These are phyloP conservation scores for Eucalyptus microcorys DNA, from an alignment of 345 rosid species.

Conservation along the genomic window DNA sequence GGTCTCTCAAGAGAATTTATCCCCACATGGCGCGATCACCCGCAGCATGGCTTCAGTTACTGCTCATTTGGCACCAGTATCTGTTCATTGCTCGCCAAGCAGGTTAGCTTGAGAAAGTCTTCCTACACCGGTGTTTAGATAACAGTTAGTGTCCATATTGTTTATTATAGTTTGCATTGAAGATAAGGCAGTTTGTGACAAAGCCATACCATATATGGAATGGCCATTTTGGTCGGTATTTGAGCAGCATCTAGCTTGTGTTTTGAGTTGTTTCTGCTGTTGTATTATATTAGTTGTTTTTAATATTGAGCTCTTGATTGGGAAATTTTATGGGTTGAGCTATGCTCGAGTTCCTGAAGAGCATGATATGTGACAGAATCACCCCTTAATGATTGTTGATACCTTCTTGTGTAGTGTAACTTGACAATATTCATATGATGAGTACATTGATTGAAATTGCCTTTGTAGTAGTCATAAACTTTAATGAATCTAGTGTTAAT, in stretches of 20 bases:
- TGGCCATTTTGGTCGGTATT: not conserved
- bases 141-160: not conserved
- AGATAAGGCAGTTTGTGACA: not conserved
- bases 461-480: not conserved
- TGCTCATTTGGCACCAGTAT: slow-evolving; percentile 22
- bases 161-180: not conserved
- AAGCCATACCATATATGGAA: not conserved
- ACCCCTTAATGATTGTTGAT: not conserved
- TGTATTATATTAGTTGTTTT: not conserved
- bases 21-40: slow-evolving; percentile 15
- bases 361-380: not conserved
- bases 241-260: not conserved
- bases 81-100: slow-evolving; percentile 41
- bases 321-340: not conserved
- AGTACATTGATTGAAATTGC: not conserved
- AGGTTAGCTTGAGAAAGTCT: slow-evolving; percentile 27
- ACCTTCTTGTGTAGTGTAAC: not conserved
- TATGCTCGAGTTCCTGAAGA: not conserved
- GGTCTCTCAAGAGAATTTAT: slow-evolving; percentile 40
- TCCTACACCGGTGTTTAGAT: not conserved
- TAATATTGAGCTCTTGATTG: not conserved
- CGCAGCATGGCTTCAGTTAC: slow-evolving; percentile 26
- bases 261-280: not conserved
- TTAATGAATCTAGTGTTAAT: not conserved
- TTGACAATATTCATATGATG: not conserved